Percentiles rank a stretch among this genome's conserved stretches.
Conservation (phyloP, 2,329 filamentous ascomycete species). For the Emericellopsis atlantica region DNA sequence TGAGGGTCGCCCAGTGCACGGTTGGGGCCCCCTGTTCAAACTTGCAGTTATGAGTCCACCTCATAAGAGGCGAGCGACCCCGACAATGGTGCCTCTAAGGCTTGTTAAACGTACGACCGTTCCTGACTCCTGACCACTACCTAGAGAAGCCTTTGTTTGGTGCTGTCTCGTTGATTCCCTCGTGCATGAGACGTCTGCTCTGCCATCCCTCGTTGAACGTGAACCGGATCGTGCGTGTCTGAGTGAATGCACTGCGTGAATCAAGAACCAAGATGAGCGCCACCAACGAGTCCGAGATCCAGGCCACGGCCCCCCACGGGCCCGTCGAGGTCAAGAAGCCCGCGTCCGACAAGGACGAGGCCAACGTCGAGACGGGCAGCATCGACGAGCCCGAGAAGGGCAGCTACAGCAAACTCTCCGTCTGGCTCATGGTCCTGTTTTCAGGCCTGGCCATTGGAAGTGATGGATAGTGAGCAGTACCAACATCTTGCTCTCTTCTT, state of each 20-base stretch:
- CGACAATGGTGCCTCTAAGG: no score
- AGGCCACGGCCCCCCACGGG: not conserved
- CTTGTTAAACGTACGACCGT: no score
- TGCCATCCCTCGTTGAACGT: no score
- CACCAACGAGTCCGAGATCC: not conserved
- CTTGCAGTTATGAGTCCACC: no score
- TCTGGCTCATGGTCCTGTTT: conserved; percentile 29
- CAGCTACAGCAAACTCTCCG: conserved; percentile 25
- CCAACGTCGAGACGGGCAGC: conserved; percentile 7
- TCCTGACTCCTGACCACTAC: no score
- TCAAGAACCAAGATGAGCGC: not conserved
- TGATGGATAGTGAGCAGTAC: conserved; percentile 23
- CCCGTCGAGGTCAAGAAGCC: not conserved
- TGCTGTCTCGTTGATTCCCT: not conserved
- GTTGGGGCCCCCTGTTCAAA: no score
- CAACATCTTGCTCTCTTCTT: not conserved
- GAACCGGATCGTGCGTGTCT: no score
- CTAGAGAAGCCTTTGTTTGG: not conserved
- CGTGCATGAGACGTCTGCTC: not conserved
- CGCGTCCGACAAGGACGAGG: conserved; percentile 2
- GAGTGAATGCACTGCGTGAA: no score
- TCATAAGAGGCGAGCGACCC: no score
- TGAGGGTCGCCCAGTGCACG: no score
- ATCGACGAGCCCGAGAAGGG: conserved; percentile 7
- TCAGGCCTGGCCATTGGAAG: conserved; percentile 30